A percentile compares a stretch with the other conserved stretches of the same genome.
Conservation (phyloP, 352 stramenopile species). For the Peronosclerospora sorghi region DNA sequence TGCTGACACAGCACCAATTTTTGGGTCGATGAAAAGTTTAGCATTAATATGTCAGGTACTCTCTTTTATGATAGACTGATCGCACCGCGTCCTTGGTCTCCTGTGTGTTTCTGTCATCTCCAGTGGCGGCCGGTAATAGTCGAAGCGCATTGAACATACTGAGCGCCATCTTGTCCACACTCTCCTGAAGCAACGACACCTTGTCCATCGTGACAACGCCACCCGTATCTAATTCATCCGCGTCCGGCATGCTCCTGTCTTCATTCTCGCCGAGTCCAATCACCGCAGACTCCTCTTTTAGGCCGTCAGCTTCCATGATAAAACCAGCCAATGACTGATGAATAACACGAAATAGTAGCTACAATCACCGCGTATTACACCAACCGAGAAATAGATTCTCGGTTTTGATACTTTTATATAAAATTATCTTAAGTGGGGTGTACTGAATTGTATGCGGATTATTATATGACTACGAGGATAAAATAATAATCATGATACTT, state of each 20-base stretch:
- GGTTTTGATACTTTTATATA: no score
- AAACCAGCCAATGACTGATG: no score
- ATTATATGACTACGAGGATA: no score
- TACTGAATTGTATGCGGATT: no score
- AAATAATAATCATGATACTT: no score
- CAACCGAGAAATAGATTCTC: no score
- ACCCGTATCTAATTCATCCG: slow-evolving; percentile 17
- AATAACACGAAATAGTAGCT: no score
- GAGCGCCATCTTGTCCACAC: slow-evolving; percentile 77
- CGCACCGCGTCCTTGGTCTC: slow-evolving; percentile 46
- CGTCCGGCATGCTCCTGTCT: slow-evolving; percentile 17
- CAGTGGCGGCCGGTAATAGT: slow-evolving; percentile 43
- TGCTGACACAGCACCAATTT: slow-evolving; percentile 14
- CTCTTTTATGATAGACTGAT: neutral
- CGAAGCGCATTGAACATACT: slow-evolving; percentile 85
- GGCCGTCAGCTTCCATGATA: slow-evolving; percentile 11
- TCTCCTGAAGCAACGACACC: slow-evolving; percentile 74
- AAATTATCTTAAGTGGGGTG: no score
- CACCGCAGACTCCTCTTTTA: slow-evolving; percentile 20
- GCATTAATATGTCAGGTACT: neutral
- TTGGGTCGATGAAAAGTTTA: no score
- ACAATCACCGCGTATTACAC: no score
- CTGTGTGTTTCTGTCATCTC: slow-evolving; percentile 34
- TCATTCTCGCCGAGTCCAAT: slow-evolving; percentile 18
- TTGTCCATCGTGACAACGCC: slow-evolving; percentile 45